These are phyloP conservation scores for Colletotrichum caudatum DNA, from an alignment of 2,329 filamentous ascomycete species.

Conservation along the genomic window DNA sequence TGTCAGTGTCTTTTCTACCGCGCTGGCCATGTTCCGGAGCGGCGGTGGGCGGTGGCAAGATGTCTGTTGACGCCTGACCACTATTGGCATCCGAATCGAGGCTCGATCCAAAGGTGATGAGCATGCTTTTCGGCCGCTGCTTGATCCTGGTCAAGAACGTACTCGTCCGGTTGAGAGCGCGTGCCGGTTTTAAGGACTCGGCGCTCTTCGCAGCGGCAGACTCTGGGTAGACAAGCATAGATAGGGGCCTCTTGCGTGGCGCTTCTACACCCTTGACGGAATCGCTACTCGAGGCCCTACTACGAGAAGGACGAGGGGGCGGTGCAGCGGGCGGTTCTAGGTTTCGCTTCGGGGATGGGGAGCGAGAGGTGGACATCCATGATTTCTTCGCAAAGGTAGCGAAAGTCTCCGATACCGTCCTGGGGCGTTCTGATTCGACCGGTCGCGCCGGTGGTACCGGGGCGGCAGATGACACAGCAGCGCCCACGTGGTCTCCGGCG, in stretches of 20 bases:
- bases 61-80: conserved; percentile 61
- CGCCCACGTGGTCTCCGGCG: conserved; percentile 36
- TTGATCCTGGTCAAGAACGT: conserved; percentile 66
- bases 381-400: conserved; percentile 63
- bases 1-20: conserved; percentile 17
- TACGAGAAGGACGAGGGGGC: conserved; percentile 42
- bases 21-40: conserved; percentile 20
- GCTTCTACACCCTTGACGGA: conserved; percentile 48
- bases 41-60: conserved; percentile 56
- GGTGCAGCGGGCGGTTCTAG: conserved; percentile 43
- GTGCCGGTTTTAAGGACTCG: conserved; percentile 54
- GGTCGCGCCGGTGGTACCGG: conserved; percentile 40
- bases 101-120: conserved; percentile 54
- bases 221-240: conserved; percentile 44
- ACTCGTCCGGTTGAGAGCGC: conserved; percentile 58
- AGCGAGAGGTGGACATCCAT: conserved; percentile 64
- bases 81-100: conserved; percentile 54
- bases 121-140: conserved; percentile 57
- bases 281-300: conserved; percentile 31
- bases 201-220: conserved; percentile 49
- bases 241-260: conserved; percentile 49
- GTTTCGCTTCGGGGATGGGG: conserved; percentile 58
- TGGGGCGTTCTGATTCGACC: conserved; percentile 51
- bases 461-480: conserved; percentile 30
- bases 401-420: conserved; percentile 60